Evolutionary conservation across 176 grass and related monocot species (phyloP).

Genomic region (Juncus effusus): DNA sequence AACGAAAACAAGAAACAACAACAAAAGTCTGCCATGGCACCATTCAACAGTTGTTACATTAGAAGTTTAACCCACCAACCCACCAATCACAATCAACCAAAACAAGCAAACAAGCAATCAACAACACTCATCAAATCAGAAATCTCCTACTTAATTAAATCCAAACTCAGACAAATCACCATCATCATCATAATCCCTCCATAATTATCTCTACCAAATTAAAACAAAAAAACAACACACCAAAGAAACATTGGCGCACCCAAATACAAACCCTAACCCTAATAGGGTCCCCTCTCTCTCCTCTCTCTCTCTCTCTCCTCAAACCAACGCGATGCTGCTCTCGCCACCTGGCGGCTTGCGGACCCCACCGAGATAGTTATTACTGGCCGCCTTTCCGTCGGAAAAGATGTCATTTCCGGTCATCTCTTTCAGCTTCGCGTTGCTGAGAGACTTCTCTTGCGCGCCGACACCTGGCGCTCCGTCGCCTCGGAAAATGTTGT

Average conservation of each 20-base stretch:
- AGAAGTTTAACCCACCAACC: constrained; percentile 48
- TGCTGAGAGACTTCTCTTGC: constrained; percentile 66
- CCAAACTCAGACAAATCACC: constrained; percentile 6
- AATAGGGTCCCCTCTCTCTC: constrained; percentile 44
- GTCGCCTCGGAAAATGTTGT: constrained; percentile 74
- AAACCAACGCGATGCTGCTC: constrained; percentile 94
- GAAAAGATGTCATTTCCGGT: constrained; percentile 86
- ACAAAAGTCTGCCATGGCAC: constrained; percentile 40
- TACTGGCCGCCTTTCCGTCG: constrained; percentile 51
- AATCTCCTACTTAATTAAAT: too few relatives aligned
- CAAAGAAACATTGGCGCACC: constrained; percentile 22
- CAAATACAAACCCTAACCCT: constrained; percentile 40
- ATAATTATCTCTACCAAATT: constrained; percentile 24
- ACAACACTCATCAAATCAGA: constrained; percentile 67
- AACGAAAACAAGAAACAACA: constrained; percentile 35
- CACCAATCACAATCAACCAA: constrained; percentile 17
- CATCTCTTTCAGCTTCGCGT: constrained; percentile 89
- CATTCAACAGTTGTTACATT: constrained; percentile 52
- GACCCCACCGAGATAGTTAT: constrained; percentile 76
- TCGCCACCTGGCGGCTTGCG: constrained; percentile 91
- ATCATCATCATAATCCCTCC: constrained; percentile 39
- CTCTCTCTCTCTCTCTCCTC: constrained; percentile 37
- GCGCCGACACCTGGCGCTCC: constrained; percentile 15
- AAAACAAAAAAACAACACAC: constrained; percentile 28
- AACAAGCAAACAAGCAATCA: constrained; percentile 24